A percentile compares a stretch with the other conserved stretches of the same genome.
These are phyloP conservation scores for Ophiocordyceps camponoti-floridani DNA, from an alignment of 2,329 filamentous ascomycete genomes.

Conservation along the genomic window DNA sequence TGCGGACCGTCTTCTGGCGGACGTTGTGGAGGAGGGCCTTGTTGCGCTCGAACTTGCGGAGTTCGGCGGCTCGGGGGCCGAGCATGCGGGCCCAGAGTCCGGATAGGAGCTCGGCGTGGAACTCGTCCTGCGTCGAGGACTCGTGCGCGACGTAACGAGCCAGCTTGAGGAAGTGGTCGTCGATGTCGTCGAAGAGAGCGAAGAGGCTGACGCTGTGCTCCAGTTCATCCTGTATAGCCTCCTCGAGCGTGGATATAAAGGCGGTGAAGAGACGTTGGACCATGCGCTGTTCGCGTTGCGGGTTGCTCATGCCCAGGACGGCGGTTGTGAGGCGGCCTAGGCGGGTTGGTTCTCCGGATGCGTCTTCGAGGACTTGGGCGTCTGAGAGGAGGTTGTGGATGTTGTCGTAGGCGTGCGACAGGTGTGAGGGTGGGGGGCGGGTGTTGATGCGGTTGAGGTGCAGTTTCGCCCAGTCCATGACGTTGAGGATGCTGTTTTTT, in stretches of 20 bases:
- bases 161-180: constrained; percentile 77
- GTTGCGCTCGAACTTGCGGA: constrained; percentile 90
- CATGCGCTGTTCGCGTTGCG: constrained; percentile 63
- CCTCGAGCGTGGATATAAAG: constrained; percentile 73
- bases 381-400: constrained; percentile 60
- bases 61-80: constrained; percentile 51
- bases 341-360: constrained; percentile 39
- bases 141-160: constrained; percentile 75
- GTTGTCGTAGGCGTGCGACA: constrained; percentile 64
- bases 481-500: constrained; percentile 53
- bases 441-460: constrained; percentile 57
- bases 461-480: constrained; percentile 90
- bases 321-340: constrained; percentile 52
- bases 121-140: constrained; percentile 60
- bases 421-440: constrained; percentile 32
- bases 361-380: constrained; percentile 39
- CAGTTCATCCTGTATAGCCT: constrained; percentile 72
- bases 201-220: constrained; percentile 67
- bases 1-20: constrained; percentile 64
- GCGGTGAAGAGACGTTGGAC: constrained; percentile 73
- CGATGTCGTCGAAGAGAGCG: constrained; percentile 78
- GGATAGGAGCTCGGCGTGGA: constrained; percentile 65
- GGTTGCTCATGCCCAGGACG: constrained; percentile 62
- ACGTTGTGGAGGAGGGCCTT: constrained; percentile 61
- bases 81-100: constrained; percentile 76